phyloP scores from a whole-genome alignment of 2,329 filamentous ascomycete species.

The Xylariaceae sp. region DNA sequence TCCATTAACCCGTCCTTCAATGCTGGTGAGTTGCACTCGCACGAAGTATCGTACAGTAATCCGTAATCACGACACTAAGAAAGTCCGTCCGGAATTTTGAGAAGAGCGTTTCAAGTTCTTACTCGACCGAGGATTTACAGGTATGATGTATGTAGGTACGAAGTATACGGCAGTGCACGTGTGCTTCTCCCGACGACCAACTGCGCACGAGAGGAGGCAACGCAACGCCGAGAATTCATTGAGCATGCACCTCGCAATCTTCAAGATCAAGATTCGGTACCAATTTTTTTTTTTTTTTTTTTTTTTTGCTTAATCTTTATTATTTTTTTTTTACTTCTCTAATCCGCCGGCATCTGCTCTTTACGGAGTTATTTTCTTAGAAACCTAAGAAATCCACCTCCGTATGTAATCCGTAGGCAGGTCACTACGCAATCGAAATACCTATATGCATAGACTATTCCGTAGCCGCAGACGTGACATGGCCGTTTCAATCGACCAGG shows the following conservation, averaged over 20 bases:
- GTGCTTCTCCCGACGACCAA: background rate
- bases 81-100: background rate
- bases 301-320: too few relatives aligned
- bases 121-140: background rate
- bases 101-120: background rate
- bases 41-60: too few relatives aligned
- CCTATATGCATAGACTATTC: background rate
- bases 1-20: background rate
- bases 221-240: background rate
- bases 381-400: too few relatives aligned
- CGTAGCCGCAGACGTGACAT: background rate
- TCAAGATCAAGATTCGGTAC: too few relatives aligned
- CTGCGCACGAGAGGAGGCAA: background rate
- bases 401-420: too few relatives aligned
- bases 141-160: background rate
- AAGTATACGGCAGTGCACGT: background rate
- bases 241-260: too few relatives aligned
- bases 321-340: too few relatives aligned
- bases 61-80: conserved; percentile 16
- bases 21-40: too few relatives aligned
- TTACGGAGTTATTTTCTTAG: too few relatives aligned
- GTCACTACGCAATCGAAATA: background rate
- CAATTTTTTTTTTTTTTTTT: too few relatives aligned
- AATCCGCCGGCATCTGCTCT: too few relatives aligned
- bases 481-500: background rate